Base-by-base conservation (phyloP, 1,139 yeast species). In the Pichia sp. region DNA sequence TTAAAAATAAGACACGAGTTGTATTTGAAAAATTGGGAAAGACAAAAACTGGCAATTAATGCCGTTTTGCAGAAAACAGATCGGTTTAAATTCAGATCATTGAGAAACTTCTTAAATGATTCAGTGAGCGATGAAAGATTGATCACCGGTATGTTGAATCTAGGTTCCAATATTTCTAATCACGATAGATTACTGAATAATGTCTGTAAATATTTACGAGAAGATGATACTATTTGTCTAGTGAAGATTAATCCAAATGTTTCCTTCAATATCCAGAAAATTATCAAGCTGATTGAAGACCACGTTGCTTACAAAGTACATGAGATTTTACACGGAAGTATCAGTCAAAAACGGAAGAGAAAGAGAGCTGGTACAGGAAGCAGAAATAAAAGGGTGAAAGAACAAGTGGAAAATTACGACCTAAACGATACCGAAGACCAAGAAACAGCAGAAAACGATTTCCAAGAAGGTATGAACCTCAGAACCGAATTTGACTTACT, bases 91-190 rank as follows among this genome's bases (percentile, higher is more conserved):
- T 72, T 72, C 49, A 56, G 59, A 29, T 56, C 62, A 27, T 56
- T 74, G 39, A 47, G 59, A 23, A 47, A 51, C 9, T 72, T 67
- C 51, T 56, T 73, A 28, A 47, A 46, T 3, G 44, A 50, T 2
- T 34, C 36, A 23, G 23, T n/a, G 7, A 28, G 45, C 16, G 52
- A 55, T 10, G 50, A 50, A 11, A 66, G 66, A 46, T 51, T 75
- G 7, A 65, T 65, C 3, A 65, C 74, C 3, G 77, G 73, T 1
- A 64, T 76, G 45, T 58, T 79, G 4, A 71, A 70, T 48, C 64
- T 79, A 44, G 77, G 81, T 16, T 68, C 84, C 16, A 77, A 77
- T 54, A 71, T 73, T 7, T 75, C 83, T n/a, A 75, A 77, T 48
- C 79, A 77, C 53, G 59, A 69, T 11, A 61, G 75, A 32, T 69